Evolutionary conservation across 1,284 basidiomycete genomes (phyloP).

Genomic region (Cutaneotrichosporon cavernicola): DNA sequence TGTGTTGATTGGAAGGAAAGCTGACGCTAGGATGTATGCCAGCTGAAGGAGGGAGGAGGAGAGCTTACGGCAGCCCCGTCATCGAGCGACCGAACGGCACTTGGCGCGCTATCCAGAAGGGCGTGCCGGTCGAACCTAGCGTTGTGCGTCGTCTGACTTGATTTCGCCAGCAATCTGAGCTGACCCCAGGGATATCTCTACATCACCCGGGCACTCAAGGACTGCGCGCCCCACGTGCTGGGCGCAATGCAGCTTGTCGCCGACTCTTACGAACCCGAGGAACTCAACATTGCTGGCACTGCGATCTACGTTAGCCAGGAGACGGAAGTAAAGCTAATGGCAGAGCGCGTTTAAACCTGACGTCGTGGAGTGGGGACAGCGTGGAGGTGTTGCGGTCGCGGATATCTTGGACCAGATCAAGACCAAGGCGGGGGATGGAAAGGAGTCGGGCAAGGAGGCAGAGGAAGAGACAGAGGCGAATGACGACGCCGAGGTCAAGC

Average conservation of each 20-base stretch:
- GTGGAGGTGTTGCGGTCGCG: conserved; percentile 40
- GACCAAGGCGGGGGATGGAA: conserved; percentile 3
- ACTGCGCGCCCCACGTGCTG: conserved; percentile 69
- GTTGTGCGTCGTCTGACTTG: conserved; percentile 41
- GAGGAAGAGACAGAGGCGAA: conserved; percentile 8
- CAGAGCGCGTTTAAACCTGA: conserved; percentile 53
- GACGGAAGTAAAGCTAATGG: neutral
- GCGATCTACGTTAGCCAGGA: conserved; percentile 61
- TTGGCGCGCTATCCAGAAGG: conserved; percentile 79
- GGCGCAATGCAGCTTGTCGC: conserved; percentile 80
- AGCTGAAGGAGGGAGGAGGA: neutral
- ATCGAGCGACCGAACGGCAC: conserved; percentile 65
- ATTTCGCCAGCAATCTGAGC: neutral
- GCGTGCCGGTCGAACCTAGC: conserved; percentile 68
- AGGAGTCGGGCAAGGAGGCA: conserved; percentile 11
- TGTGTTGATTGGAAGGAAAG: neutral
- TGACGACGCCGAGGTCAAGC: no score
- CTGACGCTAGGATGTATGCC: conserved; percentile 17
- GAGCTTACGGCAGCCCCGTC: conserved; percentile 63
- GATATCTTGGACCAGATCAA: conserved; percentile 47
- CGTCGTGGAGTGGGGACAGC: conserved; percentile 51
- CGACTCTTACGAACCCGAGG: conserved; percentile 62
- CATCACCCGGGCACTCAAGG: conserved; percentile 73
- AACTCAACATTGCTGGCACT: conserved; percentile 70
- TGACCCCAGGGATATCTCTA: conserved; percentile 67